Percentiles rank a stretch among this genome's conserved stretches.
Conservation (phyloP, 306 rosid species). For the Rosa multiflora region DNA sequence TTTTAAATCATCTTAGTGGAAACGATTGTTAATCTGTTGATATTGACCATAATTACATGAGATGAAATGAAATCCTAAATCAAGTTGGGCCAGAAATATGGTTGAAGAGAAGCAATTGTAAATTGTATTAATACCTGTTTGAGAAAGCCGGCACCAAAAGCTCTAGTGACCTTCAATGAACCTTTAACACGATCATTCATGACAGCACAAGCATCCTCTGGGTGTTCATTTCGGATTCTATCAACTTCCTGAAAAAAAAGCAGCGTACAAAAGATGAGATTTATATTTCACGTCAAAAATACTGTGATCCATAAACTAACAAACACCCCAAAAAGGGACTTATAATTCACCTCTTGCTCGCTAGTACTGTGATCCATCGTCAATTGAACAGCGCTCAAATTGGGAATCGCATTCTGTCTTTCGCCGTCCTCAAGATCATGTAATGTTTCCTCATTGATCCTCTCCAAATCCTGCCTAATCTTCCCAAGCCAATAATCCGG, state of each 20-base stretch:
- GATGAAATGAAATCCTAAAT: background rate
- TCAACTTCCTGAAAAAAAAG: constrained; percentile 66
- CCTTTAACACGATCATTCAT: constrained; percentile 95
- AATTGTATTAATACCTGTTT: constrained; percentile 63
- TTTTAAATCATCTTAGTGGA: background rate
- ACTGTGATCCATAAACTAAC: background rate
- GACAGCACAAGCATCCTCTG: constrained; percentile 77
- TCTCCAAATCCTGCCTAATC: constrained; percentile 83
- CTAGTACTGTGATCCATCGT: constrained; percentile 88
- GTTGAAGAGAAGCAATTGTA: background rate
- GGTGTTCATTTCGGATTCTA: constrained; percentile 76
- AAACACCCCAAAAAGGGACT: background rate
- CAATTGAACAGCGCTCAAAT: constrained; percentile 65
- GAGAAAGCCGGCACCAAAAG: constrained; percentile 97
- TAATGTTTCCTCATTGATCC: constrained; percentile 88
- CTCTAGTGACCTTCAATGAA: constrained; percentile 90
- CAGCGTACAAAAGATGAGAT: constrained; percentile 15
- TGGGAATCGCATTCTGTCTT: constrained; percentile 46
- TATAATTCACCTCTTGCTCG: constrained; percentile 57
- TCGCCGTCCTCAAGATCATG: constrained; percentile 85
- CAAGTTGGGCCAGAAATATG: background rate
- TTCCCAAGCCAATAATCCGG: constrained; percentile 95
- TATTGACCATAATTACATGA: background rate
- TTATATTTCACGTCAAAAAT: background rate
- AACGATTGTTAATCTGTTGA: background rate